Evolutionary conservation across 2,329 filamentous ascomycete genomes (phyloP).

Genomic region (Immersiporthe knoxdaviesiana): DNA sequence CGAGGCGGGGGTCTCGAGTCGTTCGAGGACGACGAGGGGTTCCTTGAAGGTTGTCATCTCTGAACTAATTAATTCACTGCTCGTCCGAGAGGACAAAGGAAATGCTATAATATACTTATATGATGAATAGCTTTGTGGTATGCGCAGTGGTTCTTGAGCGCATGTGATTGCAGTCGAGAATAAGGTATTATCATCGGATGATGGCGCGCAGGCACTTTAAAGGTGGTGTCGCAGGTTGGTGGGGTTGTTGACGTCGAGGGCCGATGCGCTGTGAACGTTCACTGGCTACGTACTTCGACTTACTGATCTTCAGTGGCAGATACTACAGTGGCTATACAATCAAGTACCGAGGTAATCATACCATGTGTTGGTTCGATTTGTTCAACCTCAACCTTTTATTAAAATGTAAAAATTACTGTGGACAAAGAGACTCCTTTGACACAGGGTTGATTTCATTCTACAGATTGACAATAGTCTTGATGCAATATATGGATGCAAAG

Average conservation of each 20-base stretch:
- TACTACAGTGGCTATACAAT: background rate
- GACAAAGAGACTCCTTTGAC: background rate
- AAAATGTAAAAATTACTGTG: background rate
- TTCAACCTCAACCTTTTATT: background rate
- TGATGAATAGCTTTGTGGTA: background rate
- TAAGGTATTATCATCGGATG: too few relatives aligned
- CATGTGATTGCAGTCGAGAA: too few relatives aligned
- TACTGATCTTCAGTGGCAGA: too few relatives aligned
- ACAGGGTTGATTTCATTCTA: background rate
- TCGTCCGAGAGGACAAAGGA: too few relatives aligned
- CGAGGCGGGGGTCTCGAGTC: slow-evolving; percentile 15
- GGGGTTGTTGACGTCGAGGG: too few relatives aligned
- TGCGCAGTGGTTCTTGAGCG: background rate
- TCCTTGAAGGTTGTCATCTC: slow-evolving; percentile 17
- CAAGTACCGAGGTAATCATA: background rate
- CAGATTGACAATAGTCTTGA: background rate
- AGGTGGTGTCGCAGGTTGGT: too few relatives aligned
- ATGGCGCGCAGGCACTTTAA: too few relatives aligned
- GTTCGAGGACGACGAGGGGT: slow-evolving; percentile 19
- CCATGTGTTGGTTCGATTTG: background rate
- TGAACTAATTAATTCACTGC: background rate
- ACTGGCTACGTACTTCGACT: too few relatives aligned
- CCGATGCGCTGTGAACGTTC: background rate
- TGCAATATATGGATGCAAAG: background rate
- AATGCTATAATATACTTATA: background rate